phyloP scores from a whole-genome alignment of 192 early-diverging fungal genomes.

The Dissophora globulifera region DNA sequence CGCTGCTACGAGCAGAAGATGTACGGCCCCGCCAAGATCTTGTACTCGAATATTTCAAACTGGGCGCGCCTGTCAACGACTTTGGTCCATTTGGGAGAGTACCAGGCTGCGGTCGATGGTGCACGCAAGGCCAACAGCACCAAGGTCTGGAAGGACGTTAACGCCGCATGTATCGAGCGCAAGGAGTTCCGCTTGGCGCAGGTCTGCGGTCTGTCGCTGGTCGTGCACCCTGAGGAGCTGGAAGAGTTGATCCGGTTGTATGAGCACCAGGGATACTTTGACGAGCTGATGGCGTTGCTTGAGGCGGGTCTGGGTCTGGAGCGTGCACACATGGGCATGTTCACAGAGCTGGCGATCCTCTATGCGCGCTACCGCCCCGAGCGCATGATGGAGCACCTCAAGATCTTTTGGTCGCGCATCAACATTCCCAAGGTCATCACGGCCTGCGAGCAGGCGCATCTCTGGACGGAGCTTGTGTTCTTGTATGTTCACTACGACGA shows the following conservation, averaged over 20 bases:
- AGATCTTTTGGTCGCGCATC: constrained; percentile 96
- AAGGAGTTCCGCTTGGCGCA: constrained; percentile 97
- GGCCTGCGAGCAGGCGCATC: constrained; percentile 89
- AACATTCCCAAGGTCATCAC: constrained; percentile 99
- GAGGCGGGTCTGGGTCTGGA: constrained; percentile 96
- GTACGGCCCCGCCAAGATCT: constrained; percentile 93
- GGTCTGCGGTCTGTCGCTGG: constrained; percentile 96
- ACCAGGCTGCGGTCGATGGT: constrained; percentile 97
- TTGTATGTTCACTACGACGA: constrained; percentile 99
- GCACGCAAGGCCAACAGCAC: constrained; percentile 99
- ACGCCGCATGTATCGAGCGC: constrained; percentile 94
- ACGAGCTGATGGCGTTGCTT: constrained; percentile 89
- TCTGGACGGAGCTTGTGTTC: constrained; percentile 98
- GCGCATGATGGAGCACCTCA: constrained; percentile 96
- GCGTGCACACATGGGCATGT: constrained; percentile 99
- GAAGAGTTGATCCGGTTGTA: constrained; percentile 89
- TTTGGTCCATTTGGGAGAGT: constrained; percentile 93
- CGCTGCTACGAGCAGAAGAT: constrained; percentile 93
- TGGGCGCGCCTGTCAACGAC: constrained; percentile 97
- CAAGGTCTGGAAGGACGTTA: constrained; percentile 99
- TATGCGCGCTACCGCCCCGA: constrained; percentile 98
- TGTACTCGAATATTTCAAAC: constrained; percentile 97
- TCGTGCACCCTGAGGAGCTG: constrained; percentile 98
- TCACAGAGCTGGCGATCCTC: constrained; percentile 97
- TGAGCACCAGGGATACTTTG: constrained; percentile 88